Conservation (phyloP, 2,329 filamentous ascomycete genomes). For the Fonsecaea monophora region DNA sequence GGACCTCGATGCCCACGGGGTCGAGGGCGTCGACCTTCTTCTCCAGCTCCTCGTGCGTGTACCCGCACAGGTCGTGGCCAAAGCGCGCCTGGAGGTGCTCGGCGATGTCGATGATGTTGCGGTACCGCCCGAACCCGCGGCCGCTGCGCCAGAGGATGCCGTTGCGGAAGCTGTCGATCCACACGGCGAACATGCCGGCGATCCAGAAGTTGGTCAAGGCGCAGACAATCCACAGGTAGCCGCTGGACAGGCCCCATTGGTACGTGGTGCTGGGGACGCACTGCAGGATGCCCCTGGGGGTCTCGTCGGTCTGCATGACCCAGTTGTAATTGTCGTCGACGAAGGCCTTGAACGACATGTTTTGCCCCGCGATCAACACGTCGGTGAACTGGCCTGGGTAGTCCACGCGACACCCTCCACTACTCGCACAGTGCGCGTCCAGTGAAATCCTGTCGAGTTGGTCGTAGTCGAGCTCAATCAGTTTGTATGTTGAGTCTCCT, state of each 20-base stretch:
- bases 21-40: neutral
- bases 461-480: neutral
- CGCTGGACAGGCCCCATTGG: neutral
- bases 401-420: neutral
- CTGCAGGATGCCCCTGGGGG: neutral
- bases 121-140: neutral
- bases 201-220: neutral
- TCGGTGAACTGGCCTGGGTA: neutral
- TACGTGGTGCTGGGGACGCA: neutral
- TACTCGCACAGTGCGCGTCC: neutral
- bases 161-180: conserved; percentile 1
- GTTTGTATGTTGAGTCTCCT: neutral
- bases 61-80: neutral
- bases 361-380: neutral
- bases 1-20: conserved; percentile 2
- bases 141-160: neutral
- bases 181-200: neutral
- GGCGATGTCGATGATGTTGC: conserved; percentile 1
- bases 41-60: conserved; percentile 4
- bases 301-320: neutral
- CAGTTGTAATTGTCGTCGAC: conserved; percentile 1
- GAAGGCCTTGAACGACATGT: neutral
- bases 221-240: neutral
- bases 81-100: neutral
- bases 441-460: neutral